Base-by-base conservation (phyloP, 1,139 yeast species). In the Debaryomycetaceae sp. region DNA sequence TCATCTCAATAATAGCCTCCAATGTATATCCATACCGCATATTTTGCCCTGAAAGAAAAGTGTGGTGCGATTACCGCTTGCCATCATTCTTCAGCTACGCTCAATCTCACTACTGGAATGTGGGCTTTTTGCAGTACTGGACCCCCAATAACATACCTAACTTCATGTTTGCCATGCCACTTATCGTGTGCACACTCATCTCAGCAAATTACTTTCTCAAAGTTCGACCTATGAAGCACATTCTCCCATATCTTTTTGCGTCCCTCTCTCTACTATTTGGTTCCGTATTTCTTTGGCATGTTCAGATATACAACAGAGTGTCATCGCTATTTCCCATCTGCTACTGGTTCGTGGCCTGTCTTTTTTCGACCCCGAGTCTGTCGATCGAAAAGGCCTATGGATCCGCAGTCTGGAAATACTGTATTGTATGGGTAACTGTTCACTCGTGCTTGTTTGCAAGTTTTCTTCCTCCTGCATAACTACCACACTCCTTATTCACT, bases 71-170 rank as follows among this genome's bases (percentile, higher is more conserved):
- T 13, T 47, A 59, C 17, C 55, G 46, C 9, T 35, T 83, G 0
- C 88, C 89, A 3, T 75, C 86, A 28, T 68, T 92, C 30, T 83
- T 83, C 53, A 62, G 77, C n/a, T 87, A 73, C 58, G 87, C 95
- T 6, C 98, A 92, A 60, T 45, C 64, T 2, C 73, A 81, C 47
- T 91, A 92, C 59, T 92, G 98, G 98, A 76, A 80, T 50, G 75
- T 72, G 35, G 98, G 98, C 0, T 79, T 91, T 41, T 61, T 92
- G 38, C 69, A 65, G 35, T 92, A 92, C 59, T 92, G 96, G 94
- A 83, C 94, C 0, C 49, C 70, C 0, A 81, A 79, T 52, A 91
- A 92, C 53, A 61, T 87, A 11, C 96, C 97, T 8, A 87, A 91
- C 58, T 91, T 92, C 54, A 30, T 82, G n/a, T 70, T 92, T 51